These are phyloP conservation scores for Plasmopara muralis DNA, from an alignment of 352 stramenopile species.

Conservation along the genomic window DNA sequence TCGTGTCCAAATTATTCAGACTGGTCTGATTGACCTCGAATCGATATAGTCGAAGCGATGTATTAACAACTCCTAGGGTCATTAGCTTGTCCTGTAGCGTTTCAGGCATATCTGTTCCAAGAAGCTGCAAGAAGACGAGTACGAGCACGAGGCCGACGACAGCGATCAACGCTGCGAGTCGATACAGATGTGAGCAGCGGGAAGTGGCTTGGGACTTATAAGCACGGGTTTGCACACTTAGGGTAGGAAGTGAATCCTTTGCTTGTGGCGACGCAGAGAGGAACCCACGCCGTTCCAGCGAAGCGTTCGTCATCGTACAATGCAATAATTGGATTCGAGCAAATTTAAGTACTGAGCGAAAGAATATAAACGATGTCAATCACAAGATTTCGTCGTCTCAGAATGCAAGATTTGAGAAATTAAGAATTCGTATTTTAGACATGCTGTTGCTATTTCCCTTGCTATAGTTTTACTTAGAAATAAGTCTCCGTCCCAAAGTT, in stretches of 20 bases:
- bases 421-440: too few relatives aligned
- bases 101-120: conserved; percentile 7
- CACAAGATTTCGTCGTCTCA: too few relatives aligned
- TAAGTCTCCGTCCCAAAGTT: too few relatives aligned
- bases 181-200: conserved; percentile 6
- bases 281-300: conserved; percentile 21
- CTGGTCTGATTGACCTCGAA: conserved; percentile 26
- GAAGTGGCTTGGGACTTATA: conserved; percentile 4
- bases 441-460: too few relatives aligned
- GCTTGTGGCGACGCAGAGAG: conserved; percentile 11
- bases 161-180: conserved; percentile 7
- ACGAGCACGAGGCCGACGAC: conserved; percentile 16
- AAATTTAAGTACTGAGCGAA: too few relatives aligned
- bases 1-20: conserved; percentile 27
- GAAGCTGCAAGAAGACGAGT: conserved; percentile 13
- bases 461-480: too few relatives aligned
- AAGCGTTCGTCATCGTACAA: conserved; percentile 7
- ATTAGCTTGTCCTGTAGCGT: conserved; percentile 12
- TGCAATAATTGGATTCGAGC: too few relatives aligned
- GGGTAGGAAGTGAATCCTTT: not conserved
- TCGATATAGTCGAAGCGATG: conserved; percentile 12
- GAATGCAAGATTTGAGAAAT: too few relatives aligned
- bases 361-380: too few relatives aligned
- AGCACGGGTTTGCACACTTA: conserved; percentile 9
- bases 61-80: conserved; percentile 15